Evolutionary conservation across 345 rosid species (phyloP).

Genomic region (Rhodomyrtus tomentosa): DNA sequence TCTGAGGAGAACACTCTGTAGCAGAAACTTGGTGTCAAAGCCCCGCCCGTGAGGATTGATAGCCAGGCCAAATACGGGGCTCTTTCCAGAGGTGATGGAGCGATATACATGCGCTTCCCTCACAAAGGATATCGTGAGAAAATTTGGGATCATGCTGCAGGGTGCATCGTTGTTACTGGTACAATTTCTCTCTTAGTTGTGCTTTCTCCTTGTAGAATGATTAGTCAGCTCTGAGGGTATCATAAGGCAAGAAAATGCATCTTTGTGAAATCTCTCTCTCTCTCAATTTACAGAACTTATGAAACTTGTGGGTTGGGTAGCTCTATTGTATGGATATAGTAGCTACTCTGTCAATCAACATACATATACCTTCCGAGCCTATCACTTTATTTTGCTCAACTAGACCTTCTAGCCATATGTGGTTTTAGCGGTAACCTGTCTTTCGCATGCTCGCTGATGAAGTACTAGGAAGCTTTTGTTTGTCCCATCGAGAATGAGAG

Average conservation of each 20-base stretch:
- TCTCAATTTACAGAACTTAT: background rate
- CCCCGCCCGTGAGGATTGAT: constrained; percentile 84
- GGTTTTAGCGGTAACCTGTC: background rate
- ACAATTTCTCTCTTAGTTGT: constrained; percentile 1
- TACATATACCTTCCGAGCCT: background rate
- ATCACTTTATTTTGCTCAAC: background rate
- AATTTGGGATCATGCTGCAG: constrained; percentile 99
- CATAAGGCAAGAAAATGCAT: background rate
- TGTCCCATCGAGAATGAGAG: background rate
- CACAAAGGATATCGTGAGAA: constrained; percentile 85
- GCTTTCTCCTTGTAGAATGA: background rate
- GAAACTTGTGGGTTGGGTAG: background rate
- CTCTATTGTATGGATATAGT: background rate
- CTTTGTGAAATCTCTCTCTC: background rate
- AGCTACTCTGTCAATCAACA: background rate
- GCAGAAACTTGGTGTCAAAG: constrained; percentile 93
- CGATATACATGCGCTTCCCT: constrained; percentile 75
- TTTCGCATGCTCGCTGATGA: background rate
- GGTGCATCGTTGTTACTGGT: constrained; percentile 85
- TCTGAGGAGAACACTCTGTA: background rate
- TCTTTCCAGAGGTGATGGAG: constrained; percentile 90
- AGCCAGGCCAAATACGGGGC: constrained; percentile 97
- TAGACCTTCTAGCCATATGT: background rate
- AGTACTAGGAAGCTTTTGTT: background rate
- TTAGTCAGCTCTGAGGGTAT: background rate